Conservation (phyloP, 495 filamentous ascomycete species). For the Aspergillus baeticus region DNA sequence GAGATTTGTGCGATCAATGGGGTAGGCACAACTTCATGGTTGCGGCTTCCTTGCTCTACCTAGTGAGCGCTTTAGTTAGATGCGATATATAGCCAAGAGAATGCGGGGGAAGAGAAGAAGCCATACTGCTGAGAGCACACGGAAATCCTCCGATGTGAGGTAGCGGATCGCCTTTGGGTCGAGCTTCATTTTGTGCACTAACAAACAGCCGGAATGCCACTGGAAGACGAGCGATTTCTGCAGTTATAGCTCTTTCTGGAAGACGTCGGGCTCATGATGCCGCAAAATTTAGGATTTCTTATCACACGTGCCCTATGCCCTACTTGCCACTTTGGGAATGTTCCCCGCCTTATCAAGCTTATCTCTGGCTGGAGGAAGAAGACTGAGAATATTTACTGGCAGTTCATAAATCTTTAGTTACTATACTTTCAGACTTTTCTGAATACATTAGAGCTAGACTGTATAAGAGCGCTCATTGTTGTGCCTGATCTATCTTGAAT, state of each 20-base stretch:
- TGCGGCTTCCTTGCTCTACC: constrained; percentile 91
- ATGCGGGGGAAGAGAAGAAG: constrained; percentile 29
- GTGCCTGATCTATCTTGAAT: constrained; percentile 19
- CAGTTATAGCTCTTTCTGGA: background rate
- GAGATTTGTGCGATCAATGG: constrained; percentile 81
- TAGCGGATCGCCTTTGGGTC: constrained; percentile 90
- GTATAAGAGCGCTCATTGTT: constrained; percentile 25
- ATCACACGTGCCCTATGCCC: constrained; percentile 43
- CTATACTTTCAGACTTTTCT: constrained; percentile 33
- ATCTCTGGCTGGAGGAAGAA: background rate
- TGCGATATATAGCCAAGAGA: constrained; percentile 17
- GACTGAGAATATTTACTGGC: too few relatives aligned
- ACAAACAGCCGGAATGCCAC: background rate
- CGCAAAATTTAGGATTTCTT: constrained; percentile 32
- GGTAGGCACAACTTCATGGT: constrained; percentile 95
- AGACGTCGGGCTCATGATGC: background rate
- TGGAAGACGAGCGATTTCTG: background rate
- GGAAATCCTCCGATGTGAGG: constrained; percentile 89
- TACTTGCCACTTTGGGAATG: constrained; percentile 38
- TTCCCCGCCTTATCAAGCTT: background rate
- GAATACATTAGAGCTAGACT: constrained; percentile 41
- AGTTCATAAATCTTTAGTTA: constrained; percentile 5
- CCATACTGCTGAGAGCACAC: constrained; percentile 85
- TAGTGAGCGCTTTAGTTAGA: constrained; percentile 41
- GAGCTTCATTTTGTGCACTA: constrained; percentile 72